Percentiles rank a stretch among this genome's conserved stretches.
Evolutionary conservation across 2,329 filamentous ascomycete species (phyloP).

Genomic region (Ophiosphaerella narmari): DNA sequence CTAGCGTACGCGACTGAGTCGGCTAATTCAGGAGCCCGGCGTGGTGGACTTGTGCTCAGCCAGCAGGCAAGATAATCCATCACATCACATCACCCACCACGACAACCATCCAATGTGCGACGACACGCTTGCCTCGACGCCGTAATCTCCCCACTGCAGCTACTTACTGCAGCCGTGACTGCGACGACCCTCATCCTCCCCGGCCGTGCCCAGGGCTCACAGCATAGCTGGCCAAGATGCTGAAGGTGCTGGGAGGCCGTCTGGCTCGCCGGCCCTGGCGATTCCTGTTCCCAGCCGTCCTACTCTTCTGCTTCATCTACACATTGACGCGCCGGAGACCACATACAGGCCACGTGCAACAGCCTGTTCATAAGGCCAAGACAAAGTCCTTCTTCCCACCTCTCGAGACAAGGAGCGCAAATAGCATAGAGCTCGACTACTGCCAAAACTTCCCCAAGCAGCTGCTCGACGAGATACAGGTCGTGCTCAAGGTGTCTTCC

Average conservation of each 20-base stretch:
- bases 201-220: conserved; percentile 4
- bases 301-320: conserved; percentile 39
- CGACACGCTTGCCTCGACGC: conserved; percentile 3
- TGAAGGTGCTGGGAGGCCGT: conserved; percentile 32
- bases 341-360: conserved; percentile 2
- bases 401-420: conserved; percentile 33
- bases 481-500: conserved; percentile 57
- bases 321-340: conserved; percentile 31
- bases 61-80: conserved; percentile 2
- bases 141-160: conserved; percentile 1
- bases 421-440: conserved; percentile 42
- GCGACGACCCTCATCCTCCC: conserved; percentile 5
- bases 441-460: conserved; percentile 48
- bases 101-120: conserved; percentile 16
- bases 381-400: conserved; percentile 46
- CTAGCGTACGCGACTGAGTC: conserved; percentile 4
- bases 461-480: conserved; percentile 50
- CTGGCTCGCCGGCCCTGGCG: conserved; percentile 36
- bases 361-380: conserved; percentile 32
- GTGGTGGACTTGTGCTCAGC: conserved; percentile 10
- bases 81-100: conserved; percentile 4
- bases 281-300: conserved; percentile 37
- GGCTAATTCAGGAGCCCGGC: conserved; percentile 16
- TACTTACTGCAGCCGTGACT: background rate
- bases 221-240: conserved; percentile 19